phyloP scores from a whole-genome alignment of 2,329 filamentous ascomycete species.

The Sporothrix variecibatus region DNA sequence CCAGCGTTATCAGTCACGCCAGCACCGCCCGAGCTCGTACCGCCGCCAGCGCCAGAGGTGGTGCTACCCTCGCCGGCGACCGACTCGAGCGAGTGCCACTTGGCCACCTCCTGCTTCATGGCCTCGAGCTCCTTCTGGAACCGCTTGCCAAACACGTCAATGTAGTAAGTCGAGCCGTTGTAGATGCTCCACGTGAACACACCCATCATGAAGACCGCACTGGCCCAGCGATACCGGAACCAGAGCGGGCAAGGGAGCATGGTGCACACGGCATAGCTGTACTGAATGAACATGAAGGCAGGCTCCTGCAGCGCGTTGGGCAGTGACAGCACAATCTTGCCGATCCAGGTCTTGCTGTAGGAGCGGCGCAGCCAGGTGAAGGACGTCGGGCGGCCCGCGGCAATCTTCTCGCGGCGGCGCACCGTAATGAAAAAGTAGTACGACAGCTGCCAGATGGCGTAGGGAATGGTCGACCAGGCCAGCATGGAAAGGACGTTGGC shows the following conservation, averaged over 20 bases:
- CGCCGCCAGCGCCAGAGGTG: background rate
- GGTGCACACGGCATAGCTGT: conserved; percentile 83
- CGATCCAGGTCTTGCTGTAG: conserved; percentile 87
- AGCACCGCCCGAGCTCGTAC: background rate
- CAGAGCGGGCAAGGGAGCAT: conserved; percentile 94
- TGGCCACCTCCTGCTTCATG: conserved; percentile 83
- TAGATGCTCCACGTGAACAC: conserved; percentile 97
- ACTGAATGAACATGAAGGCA: conserved; percentile 96
- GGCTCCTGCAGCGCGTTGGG: conserved; percentile 77
- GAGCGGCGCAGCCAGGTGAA: conserved; percentile 96
- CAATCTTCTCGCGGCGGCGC: conserved; percentile 91
- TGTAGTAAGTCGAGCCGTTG: conserved; percentile 97
- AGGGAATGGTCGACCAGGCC: conserved; percentile 89
- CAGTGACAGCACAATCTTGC: conserved; percentile 77
- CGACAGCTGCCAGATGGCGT: conserved; percentile 85
- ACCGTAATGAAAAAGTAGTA: conserved; percentile 98
- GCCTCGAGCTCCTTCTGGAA: conserved; percentile 96
- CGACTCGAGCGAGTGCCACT: conserved; percentile 67
- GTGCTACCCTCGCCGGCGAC: conserved; percentile 37
- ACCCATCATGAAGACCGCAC: conserved; percentile 70
- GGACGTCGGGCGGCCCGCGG: conserved; percentile 89
- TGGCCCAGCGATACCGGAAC: conserved; percentile 87
- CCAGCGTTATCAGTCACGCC: background rate
- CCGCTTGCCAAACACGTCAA: conserved; percentile 93
- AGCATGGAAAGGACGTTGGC: conserved; percentile 80